A percentile compares a stretch with the other conserved stretches of the same genome.
These are phyloP conservation scores for Lophiostoma macrostomum DNA, from an alignment of 495 filamentous ascomycete genomes.

Conservation along the genomic window DNA sequence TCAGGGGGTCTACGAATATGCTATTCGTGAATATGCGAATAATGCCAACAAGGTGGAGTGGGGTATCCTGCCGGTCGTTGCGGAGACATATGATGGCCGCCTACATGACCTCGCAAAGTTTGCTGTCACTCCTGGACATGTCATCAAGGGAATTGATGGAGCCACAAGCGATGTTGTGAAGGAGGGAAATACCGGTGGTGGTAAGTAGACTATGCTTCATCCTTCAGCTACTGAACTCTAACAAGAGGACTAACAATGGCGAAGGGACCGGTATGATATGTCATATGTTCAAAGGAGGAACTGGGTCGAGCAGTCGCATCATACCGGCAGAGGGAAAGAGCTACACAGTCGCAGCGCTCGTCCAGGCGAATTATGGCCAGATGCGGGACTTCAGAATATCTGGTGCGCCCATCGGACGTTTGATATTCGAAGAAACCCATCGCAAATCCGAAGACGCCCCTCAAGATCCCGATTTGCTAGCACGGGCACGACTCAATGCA, in stretches of 20 bases:
- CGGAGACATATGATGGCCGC: constrained; percentile 53
- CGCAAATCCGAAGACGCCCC: constrained; percentile 30
- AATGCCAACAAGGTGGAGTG: constrained; percentile 43
- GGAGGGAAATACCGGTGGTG: constrained; percentile 53
- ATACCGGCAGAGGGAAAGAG: constrained; percentile 37
- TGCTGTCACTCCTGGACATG: constrained; percentile 44
- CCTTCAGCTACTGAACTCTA: too few species aligned
- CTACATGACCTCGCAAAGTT: constrained; percentile 48
- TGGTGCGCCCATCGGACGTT: constrained; percentile 50
- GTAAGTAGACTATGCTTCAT: too few species aligned
- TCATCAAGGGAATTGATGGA: constrained; percentile 45
- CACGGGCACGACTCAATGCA: constrained; percentile 11
- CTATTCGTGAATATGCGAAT: constrained; percentile 41
- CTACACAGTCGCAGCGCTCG: constrained; percentile 52
- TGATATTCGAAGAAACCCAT: constrained; percentile 41
- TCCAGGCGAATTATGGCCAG: constrained; percentile 53
- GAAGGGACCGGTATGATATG: constrained; percentile 55
- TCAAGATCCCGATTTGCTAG: constrained; percentile 26
- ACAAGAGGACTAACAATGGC: too few species aligned
- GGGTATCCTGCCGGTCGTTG: constrained; percentile 51
- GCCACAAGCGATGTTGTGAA: constrained; percentile 43
- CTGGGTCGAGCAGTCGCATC: constrained; percentile 48
- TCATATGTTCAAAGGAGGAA: constrained; percentile 53
- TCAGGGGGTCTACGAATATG: constrained; percentile 50
- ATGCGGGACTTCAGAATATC: constrained; percentile 46